Percentiles rank a stretch among this genome's conserved stretches.
These are phyloP conservation scores for Astragalus membranaceus DNA, from an alignment of 306 rosid genomes.

Conservation along the genomic window DNA sequence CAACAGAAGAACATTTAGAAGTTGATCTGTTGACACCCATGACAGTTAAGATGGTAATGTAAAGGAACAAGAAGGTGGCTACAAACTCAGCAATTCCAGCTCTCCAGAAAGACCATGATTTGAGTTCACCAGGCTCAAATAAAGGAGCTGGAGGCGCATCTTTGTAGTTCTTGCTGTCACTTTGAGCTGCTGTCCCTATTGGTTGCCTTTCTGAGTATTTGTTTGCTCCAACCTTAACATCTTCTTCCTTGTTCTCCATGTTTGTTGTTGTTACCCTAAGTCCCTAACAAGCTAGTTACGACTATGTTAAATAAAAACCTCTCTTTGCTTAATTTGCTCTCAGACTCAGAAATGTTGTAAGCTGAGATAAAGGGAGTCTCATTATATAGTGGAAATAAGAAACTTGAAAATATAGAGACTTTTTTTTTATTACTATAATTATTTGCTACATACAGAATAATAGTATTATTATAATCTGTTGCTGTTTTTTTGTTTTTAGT, in stretches of 20 bases:
- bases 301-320: background rate
- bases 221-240: constrained; percentile 84
- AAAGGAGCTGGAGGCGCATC: constrained; percentile 82
- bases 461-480: too few species aligned
- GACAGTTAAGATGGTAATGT: constrained; percentile 75
- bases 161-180: constrained; percentile 65
- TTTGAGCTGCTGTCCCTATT: constrained; percentile 69
- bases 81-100: constrained; percentile 90
- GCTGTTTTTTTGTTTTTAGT: constrained; percentile 14
- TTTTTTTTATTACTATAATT: background rate
- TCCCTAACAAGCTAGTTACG: background rate
- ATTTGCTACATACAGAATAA: background rate
- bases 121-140: constrained; percentile 76
- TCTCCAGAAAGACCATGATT: constrained; percentile 88
- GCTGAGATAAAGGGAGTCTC: background rate
- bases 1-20: constrained; percentile 57
- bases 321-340: background rate
- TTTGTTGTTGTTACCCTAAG: background rate
- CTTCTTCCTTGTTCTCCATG: constrained; percentile 65
- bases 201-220: constrained; percentile 73
- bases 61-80: constrained; percentile 89
- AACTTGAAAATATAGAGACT: background rate
- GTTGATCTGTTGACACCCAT: constrained; percentile 55
- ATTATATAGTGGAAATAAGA: constrained; percentile 28
- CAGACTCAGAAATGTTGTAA: background rate